Percentiles rank a stretch among this genome's conserved stretches.
Evolutionary conservation across 2,329 filamentous ascomycete species (phyloP).

Genomic region (Conoideocrella luteorostrata): DNA sequence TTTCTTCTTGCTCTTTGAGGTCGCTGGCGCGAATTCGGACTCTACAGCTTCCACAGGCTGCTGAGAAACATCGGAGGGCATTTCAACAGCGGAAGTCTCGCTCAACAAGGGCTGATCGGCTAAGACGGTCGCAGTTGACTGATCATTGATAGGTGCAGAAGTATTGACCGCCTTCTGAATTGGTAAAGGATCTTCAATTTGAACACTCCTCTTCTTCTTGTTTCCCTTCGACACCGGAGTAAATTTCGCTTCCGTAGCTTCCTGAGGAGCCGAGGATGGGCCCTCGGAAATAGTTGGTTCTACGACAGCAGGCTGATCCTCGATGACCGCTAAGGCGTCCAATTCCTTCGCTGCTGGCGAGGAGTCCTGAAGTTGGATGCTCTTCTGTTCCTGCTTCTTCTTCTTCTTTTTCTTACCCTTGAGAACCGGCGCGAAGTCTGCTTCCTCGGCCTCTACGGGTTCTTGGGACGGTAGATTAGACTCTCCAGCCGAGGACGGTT

Average conservation of each 20-base stretch:
- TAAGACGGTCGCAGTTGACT: not conserved
- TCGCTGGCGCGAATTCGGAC: not conserved
- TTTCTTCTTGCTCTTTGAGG: slow-evolving; percentile 10
- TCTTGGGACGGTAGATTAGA: not conserved
- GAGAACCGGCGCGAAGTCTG: not conserved
- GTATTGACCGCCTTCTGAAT: slow-evolving; percentile 10
- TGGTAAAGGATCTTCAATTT: slow-evolving; percentile 9
- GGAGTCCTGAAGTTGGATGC: not conserved
- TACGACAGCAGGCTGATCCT: not conserved
- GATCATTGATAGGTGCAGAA: not conserved
- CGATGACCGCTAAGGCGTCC: not conserved
- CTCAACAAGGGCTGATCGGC: not conserved
- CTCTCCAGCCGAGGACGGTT: not conserved
- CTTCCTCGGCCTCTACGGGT: not conserved
- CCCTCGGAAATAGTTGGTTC: slow-evolving; percentile 2
- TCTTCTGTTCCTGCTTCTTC: slow-evolving; percentile 1
- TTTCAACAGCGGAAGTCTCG: not conserved
- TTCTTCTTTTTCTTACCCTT: not conserved
- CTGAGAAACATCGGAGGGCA: not conserved
- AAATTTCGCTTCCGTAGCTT: slow-evolving; percentile 6
- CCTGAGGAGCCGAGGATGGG: slow-evolving; percentile 5
- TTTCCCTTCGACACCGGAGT: slow-evolving; percentile 13
- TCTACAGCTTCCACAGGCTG: not conserved
- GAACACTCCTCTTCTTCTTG: slow-evolving; percentile 19
- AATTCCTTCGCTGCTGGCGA: not conserved